phyloP scores from a whole-genome alignment of 1,284 basidiomycete genomes.

The Rhodotorula sp. region DNA sequence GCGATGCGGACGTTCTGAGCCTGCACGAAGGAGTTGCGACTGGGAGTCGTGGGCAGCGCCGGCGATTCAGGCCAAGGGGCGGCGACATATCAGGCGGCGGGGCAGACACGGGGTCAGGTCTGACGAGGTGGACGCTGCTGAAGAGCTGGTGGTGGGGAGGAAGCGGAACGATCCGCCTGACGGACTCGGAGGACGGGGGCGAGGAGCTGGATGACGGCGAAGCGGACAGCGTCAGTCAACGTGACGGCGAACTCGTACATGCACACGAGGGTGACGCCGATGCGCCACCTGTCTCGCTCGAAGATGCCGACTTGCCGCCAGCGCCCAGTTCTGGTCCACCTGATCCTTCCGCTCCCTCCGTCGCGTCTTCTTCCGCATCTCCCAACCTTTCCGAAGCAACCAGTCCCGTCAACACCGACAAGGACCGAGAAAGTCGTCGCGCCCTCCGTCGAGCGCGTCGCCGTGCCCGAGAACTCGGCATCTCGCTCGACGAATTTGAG shows the following conservation, averaged over 20 bases:
- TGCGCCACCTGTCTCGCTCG: slow-evolving; percentile 4
- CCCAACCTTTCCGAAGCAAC: slow-evolving; percentile 6
- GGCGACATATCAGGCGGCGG: slow-evolving; percentile 34
- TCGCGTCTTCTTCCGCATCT: not conserved
- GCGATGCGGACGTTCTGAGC: slow-evolving; percentile 16
- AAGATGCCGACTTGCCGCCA: slow-evolving; percentile 11
- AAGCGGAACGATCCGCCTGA: slow-evolving; percentile 21
- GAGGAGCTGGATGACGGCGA: not conserved
- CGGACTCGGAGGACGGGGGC: slow-evolving; percentile 27
- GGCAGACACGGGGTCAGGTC: slow-evolving; percentile 16
- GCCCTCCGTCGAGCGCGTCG: slow-evolving; percentile 1
- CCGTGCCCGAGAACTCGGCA: slow-evolving; percentile 9
- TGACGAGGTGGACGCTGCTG: slow-evolving; percentile 36
- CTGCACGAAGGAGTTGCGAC: slow-evolving; percentile 18
- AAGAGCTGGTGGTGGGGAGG: slow-evolving; percentile 32
- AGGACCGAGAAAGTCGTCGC: slow-evolving; percentile 16
- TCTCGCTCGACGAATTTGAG: slow-evolving; percentile 22
- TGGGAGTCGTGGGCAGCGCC: not conserved
- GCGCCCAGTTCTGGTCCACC: not conserved
- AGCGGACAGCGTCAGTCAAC: not conserved
- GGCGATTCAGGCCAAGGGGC: slow-evolving; percentile 2
- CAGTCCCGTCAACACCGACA: not conserved
- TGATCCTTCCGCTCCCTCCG: not conserved
- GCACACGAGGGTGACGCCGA: slow-evolving; percentile 7
- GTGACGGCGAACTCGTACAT: not conserved